A percentile compares a stretch with the other conserved stretches of the same genome.
These are phyloP conservation scores for Linnemannia exigua DNA, from an alignment of 192 early-diverging fungal species.

Conservation along the genomic window DNA sequence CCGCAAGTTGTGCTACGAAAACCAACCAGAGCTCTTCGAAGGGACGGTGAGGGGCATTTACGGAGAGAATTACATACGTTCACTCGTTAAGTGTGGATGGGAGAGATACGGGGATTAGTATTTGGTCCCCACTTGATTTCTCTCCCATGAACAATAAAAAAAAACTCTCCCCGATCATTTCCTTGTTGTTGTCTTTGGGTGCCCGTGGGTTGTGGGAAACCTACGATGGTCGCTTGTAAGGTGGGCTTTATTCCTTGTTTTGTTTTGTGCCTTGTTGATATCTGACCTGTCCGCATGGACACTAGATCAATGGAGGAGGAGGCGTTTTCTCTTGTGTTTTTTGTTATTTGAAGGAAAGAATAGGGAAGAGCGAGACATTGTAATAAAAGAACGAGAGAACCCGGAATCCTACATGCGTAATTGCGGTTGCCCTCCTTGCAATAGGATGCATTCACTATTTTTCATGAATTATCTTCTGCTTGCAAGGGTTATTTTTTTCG, in stretches of 20 bases:
- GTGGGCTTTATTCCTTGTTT: neutral
- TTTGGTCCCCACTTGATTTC: slow-evolving; percentile 21
- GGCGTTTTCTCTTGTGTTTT: no score
- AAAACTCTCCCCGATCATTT: neutral
- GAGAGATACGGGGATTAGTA: slow-evolving; percentile 14
- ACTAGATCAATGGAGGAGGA: neutral
- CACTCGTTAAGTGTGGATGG: neutral
- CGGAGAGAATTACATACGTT: slow-evolving; percentile 11
- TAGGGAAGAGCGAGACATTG: neutral
- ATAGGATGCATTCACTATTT: no score
- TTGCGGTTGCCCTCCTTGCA: neutral
- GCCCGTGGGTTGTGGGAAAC: slow-evolving; percentile 3
- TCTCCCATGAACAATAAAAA: neutral
- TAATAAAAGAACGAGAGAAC: neutral
- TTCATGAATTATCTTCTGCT: neutral
- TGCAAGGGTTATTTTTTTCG: neutral
- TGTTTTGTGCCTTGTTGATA: no score
- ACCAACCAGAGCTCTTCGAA: neutral
- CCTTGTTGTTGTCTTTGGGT: neutral
- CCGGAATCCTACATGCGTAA: neutral
- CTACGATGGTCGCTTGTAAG: neutral
- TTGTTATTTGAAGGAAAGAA: neutral
- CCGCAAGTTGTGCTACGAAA: neutral
- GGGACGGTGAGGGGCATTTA: slow-evolving; percentile 10
- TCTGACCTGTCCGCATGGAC: neutral